A percentile compares a stretch with the other conserved stretches of the same genome.
Evolutionary conservation across 208 protist species (phyloP).

Genomic region (Endotrypanum monterogeii): DNA sequence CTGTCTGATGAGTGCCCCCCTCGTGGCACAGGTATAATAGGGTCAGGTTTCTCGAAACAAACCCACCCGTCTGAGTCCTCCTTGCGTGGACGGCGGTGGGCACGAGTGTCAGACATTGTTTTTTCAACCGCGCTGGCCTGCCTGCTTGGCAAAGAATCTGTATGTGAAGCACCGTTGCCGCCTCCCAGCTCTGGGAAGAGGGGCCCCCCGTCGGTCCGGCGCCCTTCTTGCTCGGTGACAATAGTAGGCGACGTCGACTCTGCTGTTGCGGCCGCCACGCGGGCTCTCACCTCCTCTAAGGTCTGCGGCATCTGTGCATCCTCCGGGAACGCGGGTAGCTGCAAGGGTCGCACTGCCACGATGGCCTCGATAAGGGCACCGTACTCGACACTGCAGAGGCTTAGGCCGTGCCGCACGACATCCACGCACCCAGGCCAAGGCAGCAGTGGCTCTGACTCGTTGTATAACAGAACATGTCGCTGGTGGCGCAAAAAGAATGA

Average conservation of each 20-base stretch:
- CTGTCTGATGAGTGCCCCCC: not conserved
- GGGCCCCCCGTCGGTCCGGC: slow-evolving; percentile 55
- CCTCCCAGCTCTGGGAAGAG: slow-evolving; percentile 49
- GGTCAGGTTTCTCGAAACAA: slow-evolving; percentile 3
- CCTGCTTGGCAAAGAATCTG: not conserved
- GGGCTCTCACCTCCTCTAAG: slow-evolving; percentile 19
- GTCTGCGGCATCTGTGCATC: slow-evolving; percentile 21
- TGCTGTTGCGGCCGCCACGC: slow-evolving; percentile 12
- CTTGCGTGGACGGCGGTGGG: slow-evolving; percentile 9
- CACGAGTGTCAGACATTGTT: not conserved
- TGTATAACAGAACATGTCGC: slow-evolving; percentile 63
- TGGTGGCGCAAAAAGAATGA: slow-evolving; percentile 45
- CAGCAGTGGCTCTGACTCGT: slow-evolving; percentile 39
- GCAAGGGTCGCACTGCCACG: slow-evolving; percentile 22
- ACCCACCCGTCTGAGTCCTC: slow-evolving; percentile 50
- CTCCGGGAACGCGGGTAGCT: slow-evolving; percentile 20
- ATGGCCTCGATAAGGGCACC: slow-evolving; percentile 46
- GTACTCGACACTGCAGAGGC: slow-evolving; percentile 63
- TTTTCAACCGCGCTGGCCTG: not conserved
- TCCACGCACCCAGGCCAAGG: slow-evolving; percentile 40
- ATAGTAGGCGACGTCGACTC: not conserved
- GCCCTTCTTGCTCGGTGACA: slow-evolving; percentile 25
- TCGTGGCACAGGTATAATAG: not conserved
- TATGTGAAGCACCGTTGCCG: not conserved
- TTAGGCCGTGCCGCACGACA: slow-evolving; percentile 37